phyloP scores from a whole-genome alignment of 108 stramenopile species.

The Cyclotella choctawhatcheeana region DNA sequence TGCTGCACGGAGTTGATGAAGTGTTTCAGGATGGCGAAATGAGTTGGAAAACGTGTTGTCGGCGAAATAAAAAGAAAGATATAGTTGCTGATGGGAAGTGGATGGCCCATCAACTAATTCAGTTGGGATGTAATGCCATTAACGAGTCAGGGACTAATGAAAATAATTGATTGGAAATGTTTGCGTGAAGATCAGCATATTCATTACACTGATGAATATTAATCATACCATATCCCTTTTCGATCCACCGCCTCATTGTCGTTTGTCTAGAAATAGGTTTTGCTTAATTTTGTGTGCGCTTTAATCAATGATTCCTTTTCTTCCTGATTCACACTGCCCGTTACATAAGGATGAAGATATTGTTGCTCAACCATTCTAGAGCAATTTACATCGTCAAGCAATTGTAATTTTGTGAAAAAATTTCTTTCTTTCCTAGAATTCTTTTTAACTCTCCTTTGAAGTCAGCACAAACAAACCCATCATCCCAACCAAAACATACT shows the following conservation, averaged over 20 bases:
- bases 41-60: slow-evolving; percentile 9
- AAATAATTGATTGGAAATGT: too few relatives aligned
- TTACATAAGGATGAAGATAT: too few relatives aligned
- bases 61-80: not conserved
- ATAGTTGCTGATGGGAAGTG: not conserved
- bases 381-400: too few relatives aligned
- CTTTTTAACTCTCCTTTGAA: slow-evolving; percentile 87
- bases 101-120: not conserved
- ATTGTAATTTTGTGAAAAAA: too few relatives aligned
- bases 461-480: slow-evolving; percentile 99
- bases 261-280: not conserved
- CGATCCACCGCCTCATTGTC: not conserved
- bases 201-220: too few relatives aligned
- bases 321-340: too few relatives aligned
- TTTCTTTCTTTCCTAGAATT: not conserved
- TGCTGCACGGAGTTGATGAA: not conserved
- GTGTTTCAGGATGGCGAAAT: slow-evolving; percentile 6
- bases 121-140: slow-evolving; percentile 5
- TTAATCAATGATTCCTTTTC: too few relatives aligned
- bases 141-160: not conserved
- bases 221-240: too few relatives aligned
- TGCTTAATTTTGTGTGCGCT: too few relatives aligned
- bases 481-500: slow-evolving; percentile 97
- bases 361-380: too few relatives aligned
- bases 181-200: too few relatives aligned